Conservation (phyloP, 306 rosid genomes). For the Vigna unguiculata region DNA sequence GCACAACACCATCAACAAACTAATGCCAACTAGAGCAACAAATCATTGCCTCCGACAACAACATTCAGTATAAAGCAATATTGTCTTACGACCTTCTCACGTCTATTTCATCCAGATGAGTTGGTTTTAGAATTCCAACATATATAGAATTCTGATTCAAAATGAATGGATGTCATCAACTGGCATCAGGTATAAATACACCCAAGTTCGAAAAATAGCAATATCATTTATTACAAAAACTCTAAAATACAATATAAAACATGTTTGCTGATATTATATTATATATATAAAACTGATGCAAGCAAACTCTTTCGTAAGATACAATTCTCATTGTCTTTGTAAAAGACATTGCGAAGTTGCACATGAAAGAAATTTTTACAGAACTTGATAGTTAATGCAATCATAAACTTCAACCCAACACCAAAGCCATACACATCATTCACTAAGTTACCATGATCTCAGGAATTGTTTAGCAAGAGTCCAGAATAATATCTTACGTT, state of each 20-base stretch:
- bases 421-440: constrained; percentile 11
- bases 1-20: background rate
- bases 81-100: constrained; percentile 19
- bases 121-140: constrained; percentile 33
- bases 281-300: background rate
- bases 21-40: background rate
- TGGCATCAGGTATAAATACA: constrained; percentile 22
- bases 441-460: background rate
- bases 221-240: background rate
- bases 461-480: constrained; percentile 19
- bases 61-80: constrained; percentile 8
- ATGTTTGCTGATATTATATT: too few species aligned
- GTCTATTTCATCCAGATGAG: constrained; percentile 28
- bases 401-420: constrained; percentile 31
- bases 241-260: constrained; percentile 7
- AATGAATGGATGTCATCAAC: constrained; percentile 15
- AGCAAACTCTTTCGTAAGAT: background rate
- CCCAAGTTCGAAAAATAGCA: background rate
- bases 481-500: constrained; percentile 66
- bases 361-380: constrained; percentile 10
- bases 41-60: constrained; percentile 6
- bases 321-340: background rate
- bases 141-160: constrained; percentile 31
- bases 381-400: constrained; percentile 11
- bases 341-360: constrained; percentile 10